Base-by-base conservation (phyloP, 805 yeast species). In the Wickerhamiella australiensis region DNA sequence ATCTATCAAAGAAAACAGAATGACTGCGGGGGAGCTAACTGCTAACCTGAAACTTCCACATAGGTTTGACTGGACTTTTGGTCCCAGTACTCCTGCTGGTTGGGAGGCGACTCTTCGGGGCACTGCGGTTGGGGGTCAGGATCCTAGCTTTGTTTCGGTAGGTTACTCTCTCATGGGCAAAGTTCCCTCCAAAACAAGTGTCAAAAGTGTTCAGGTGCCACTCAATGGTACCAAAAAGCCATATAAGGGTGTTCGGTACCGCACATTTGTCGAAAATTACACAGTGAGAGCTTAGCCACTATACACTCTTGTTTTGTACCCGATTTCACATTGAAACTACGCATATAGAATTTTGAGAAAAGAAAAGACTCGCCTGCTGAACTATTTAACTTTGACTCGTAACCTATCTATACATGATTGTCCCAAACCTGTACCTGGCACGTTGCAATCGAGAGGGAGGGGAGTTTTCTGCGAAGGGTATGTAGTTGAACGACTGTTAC, bases 21-120 rank as follows among this genome's bases (percentile, higher is more conserved):
- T 78, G 33, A 80, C 95, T 0, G 80, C 80, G 50, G 96, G 96
- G 5, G 88, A 86, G 58, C 76, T 83, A 46, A 7, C 43, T n/a
- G 71, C 72, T 42, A 71, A 73, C 42, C 73, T 75, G 2, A 63
- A 68, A 4, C 77, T 78, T 0, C 62, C 59, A 31, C 80, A 77
- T n/a, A 77, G 73, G 54, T 41, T 56, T 47, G 11, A 42, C 23
- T 85, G 95, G 95, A 68, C 75, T 5, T 73, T 86, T 55, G 80
- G 79, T 47, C 68, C 73, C 59, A 68, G 69, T 25, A 64, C 78
- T 6, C 67, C 78, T 1, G 69, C 80, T 1, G 95, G 95, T 0
- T 70, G 79, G 53, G 74, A 70, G 43, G 86, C 94, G 0, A 65
- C 80, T 0, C 68, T 88, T 12, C 69, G 85, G 43, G 95, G 87